A percentile compares a stretch with the other conserved stretches of the same genome.
phyloP scores from a whole-genome alignment of 331 rosid species.

The Cydonia oblonga region DNA sequence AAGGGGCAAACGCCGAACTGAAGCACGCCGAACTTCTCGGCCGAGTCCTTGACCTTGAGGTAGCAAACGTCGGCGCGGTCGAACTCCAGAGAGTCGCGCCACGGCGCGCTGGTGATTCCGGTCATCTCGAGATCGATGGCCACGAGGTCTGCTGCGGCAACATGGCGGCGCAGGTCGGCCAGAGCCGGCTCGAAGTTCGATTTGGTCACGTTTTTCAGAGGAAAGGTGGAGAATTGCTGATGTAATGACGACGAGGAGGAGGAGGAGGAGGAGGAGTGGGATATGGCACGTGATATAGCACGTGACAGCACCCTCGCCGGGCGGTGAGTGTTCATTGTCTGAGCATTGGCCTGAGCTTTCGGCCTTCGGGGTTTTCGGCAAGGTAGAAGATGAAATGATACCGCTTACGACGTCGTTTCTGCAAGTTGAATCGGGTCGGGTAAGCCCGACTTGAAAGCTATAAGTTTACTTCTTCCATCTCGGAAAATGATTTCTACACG shows the following conservation, averaged over 20 bases:
- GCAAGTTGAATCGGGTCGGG: background rate
- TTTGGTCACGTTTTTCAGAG: slow-evolving; percentile 63
- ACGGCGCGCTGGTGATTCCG: slow-evolving; percentile 83
- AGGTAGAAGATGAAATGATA: background rate
- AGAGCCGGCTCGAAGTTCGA: slow-evolving; percentile 62
- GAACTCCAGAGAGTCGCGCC: slow-evolving; percentile 76
- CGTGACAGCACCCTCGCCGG: slow-evolving; percentile 34
- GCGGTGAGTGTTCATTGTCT: slow-evolving; percentile 37
- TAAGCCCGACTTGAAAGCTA: background rate
- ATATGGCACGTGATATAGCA: slow-evolving; percentile 42
- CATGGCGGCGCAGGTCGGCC: slow-evolving; percentile 54
- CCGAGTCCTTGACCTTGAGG: slow-evolving; percentile 86
- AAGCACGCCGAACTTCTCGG: slow-evolving; percentile 70
- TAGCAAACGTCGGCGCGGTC: slow-evolving; percentile 81
- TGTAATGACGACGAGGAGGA: slow-evolving; percentile 7
- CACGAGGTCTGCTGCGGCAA: slow-evolving; percentile 71
- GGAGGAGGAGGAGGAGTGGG: background rate
- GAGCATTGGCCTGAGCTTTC: background rate
- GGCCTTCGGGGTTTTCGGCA: slow-evolving; percentile 1
- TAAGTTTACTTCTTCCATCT: no score
- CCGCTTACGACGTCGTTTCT: background rate
- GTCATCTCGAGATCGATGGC: slow-evolving; percentile 96
- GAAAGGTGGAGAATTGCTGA: slow-evolving; percentile 29
- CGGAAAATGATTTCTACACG: background rate
- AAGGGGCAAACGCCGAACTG: slow-evolving; percentile 93